A percentile compares a stretch with the other conserved stretches of the same genome.
Evolutionary conservation across 805 yeast genomes (phyloP).

Genomic region (Saccharomycopsis schoenii): DNA sequence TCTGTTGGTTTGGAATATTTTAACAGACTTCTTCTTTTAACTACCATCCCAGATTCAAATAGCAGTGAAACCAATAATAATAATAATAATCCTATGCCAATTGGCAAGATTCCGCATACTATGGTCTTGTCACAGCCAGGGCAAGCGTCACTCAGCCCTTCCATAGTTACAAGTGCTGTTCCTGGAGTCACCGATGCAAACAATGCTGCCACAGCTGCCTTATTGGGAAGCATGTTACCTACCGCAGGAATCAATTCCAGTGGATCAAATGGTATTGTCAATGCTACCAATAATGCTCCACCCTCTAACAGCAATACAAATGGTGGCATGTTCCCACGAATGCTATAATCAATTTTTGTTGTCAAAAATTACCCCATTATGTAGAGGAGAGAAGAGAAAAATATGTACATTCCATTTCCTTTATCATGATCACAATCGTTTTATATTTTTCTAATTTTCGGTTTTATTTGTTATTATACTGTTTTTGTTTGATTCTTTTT

Average conservation of each 20-base stretch:
- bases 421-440: not conserved
- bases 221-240: not conserved
- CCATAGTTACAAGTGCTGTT: not conserved
- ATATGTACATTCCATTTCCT: too few relatives aligned
- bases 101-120: not conserved
- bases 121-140: not conserved
- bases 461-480: not conserved
- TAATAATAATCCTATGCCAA: not conserved
- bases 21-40: constrained; percentile 25
- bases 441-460: not conserved
- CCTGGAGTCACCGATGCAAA: not conserved
- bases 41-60: constrained; percentile 18
- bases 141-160: not conserved
- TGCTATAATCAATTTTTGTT: not conserved
- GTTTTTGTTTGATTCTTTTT: not conserved
- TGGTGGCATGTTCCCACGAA: not conserved
- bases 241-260: not conserved
- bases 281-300: not conserved
- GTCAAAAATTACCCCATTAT: too few relatives aligned
- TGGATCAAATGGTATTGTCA: not conserved
- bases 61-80: not conserved
- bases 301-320: not conserved
- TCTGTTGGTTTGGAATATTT: constrained; percentile 40
- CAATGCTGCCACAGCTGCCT: not conserved
- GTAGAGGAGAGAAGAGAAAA: too few relatives aligned